Percentiles rank a stretch among this genome's conserved stretches.
Conservation (phyloP, 2,329 filamentous ascomycete genomes). For the Lojkania enalia region DNA sequence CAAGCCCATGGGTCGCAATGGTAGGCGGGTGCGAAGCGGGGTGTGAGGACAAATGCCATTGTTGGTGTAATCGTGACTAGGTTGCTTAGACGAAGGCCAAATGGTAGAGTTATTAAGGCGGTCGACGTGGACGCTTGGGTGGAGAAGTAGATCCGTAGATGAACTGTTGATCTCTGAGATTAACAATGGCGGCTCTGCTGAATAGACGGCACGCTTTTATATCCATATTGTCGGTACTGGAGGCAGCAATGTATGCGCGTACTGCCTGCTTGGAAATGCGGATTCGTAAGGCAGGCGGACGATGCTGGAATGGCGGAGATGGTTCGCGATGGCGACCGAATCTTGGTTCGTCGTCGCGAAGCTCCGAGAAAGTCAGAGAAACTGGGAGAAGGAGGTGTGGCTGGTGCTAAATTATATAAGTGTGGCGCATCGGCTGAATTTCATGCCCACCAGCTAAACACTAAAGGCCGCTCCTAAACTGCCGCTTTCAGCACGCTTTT, state of each 20-base stretch:
- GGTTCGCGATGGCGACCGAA: constrained; percentile 21
- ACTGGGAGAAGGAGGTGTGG: constrained; percentile 29
- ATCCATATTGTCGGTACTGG: constrained; percentile 27
- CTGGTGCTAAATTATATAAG: constrained; percentile 10
- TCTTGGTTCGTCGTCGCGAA: constrained; percentile 28
- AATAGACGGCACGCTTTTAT: constrained; percentile 31
- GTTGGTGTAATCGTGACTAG: constrained; percentile 6
- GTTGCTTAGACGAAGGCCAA: constrained; percentile 5
- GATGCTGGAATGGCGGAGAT: constrained; percentile 33
- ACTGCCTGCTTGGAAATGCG: constrained; percentile 29
- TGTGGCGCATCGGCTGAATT: too few species aligned
- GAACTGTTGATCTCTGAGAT: constrained; percentile 25
- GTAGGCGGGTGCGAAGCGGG: constrained; percentile 36
- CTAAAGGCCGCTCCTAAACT: too few species aligned
- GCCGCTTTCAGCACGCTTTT: too few species aligned
- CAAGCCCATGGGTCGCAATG: constrained; percentile 29
- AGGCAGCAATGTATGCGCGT: constrained; percentile 34
- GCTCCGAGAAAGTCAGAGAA: constrained; percentile 25
- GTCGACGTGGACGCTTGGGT: constrained; percentile 17
- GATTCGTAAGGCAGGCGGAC: constrained; percentile 31
- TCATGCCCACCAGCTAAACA: too few species aligned
- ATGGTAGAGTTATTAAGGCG: constrained; percentile 11
- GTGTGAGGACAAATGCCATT: constrained; percentile 43
- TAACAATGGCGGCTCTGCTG: constrained; percentile 29
- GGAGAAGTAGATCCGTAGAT: constrained; percentile 11